Base-by-base conservation (phyloP, 2,329 filamentous ascomycete genomes). In the Fusarium transvaalense region DNA sequence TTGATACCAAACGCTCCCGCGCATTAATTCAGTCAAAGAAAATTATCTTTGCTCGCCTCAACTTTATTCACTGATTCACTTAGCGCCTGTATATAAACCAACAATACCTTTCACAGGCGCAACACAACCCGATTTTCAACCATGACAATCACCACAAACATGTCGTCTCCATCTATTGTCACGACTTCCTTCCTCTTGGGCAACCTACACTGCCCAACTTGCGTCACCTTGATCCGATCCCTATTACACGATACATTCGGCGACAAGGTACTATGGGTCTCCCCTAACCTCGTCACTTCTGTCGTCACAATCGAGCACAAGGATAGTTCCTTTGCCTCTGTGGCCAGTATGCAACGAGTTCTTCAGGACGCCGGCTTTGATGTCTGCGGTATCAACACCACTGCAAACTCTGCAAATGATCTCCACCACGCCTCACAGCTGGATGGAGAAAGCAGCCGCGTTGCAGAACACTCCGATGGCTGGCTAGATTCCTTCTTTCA, bases 131-230 rank as follows among this genome's bases (percentile, higher is more conserved):
- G 41, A 23, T 14, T 46, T 31, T 31, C 50, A 9, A 21, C 35
- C 31, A 52, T 32, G 52, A 38, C 56, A 34, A 56, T 58, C 52
- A 47, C 29, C 45, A n/a, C 29, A 64, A 62, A 70, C 39, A 80
- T 79, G 72, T 52, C 74, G 25, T 59, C 75, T 42, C 56, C 71
- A 15, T 23, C 19, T 12, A 73, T 77, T 61, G 77, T 82, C 61
- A 86, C 83, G 14, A 90, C 87, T 3, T 89, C 87, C 34, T 88
- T 91, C 74, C 83, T 93, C 64, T 82, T 94, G 71, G 87, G 85
- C 65, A 93, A 94, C 77, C 83, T 94, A n/a, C 91, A 94, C 79
- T 93, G 91, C 80, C 89, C 91, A 15, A 91, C 90, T 63, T 94
- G 91, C 77, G 88, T 92, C 50, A 85, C 86, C 35, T 83, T 85